Percentiles rank a stretch among this genome's conserved stretches.
These are phyloP conservation scores for Phytophthora megakarya DNA, from an alignment of 352 stramenopile species.

Conservation along the genomic window DNA sequence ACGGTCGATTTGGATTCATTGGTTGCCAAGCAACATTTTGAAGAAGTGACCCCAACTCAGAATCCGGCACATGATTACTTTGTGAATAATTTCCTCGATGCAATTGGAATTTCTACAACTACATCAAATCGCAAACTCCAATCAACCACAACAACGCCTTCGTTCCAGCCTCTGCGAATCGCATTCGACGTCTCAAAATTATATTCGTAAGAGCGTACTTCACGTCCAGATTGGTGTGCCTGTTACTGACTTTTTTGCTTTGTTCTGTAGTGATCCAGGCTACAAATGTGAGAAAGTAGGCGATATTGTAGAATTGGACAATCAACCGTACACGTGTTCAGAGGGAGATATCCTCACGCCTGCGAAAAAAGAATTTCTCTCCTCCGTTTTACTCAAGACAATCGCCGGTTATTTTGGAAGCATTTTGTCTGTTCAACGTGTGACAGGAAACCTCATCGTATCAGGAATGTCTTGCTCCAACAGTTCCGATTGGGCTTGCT, in stretches of 20 bases:
- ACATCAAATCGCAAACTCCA: constrained; percentile 38
- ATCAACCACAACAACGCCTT: constrained; percentile 17
- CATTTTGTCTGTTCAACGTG: constrained; percentile 66
- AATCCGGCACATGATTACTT: constrained; percentile 21
- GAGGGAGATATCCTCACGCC: constrained; percentile 64
- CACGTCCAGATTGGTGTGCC: no score
- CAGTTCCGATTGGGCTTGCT: constrained; percentile 69
- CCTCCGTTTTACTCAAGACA: constrained; percentile 66
- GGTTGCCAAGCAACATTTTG: constrained; percentile 36
- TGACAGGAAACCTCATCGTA: constrained; percentile 71
- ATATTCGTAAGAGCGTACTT: constrained; percentile 53
- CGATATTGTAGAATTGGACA: constrained; percentile 58
- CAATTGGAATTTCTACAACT: constrained; percentile 36
- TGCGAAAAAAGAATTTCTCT: constrained; percentile 71
- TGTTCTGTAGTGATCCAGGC: constrained; percentile 52
- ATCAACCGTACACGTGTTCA: constrained; percentile 52
- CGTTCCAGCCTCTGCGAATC: constrained; percentile 78
- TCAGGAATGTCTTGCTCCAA: constrained; percentile 52
- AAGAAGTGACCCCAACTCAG: constrained; percentile 18
- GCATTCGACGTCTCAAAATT: constrained; percentile 81
- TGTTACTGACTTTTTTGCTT: neutral
- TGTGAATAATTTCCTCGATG: constrained; percentile 49
- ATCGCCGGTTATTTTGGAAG: constrained; percentile 66
- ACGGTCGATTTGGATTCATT: no score
- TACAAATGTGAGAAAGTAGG: constrained; percentile 60